phyloP scores from a whole-genome alignment of 148 eudicot species.

The Mesembryanthemum crystallinum region DNA sequence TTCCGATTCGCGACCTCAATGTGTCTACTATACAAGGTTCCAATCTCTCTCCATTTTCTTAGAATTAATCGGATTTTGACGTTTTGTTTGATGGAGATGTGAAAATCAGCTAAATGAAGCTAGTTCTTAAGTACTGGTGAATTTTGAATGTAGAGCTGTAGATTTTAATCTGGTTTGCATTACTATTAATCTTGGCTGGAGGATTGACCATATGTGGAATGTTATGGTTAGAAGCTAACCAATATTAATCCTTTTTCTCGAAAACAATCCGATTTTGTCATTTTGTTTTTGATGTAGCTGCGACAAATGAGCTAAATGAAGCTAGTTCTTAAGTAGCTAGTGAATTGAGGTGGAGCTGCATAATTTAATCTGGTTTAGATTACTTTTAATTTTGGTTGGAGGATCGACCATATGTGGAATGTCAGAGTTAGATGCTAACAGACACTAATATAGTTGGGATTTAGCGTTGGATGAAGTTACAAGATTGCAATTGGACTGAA shows the following conservation, averaged over 20 bases:
- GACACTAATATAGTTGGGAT: neutral
- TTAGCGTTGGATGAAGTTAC: neutral
- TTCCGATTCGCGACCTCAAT: conserved; percentile 76
- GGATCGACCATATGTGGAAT: neutral
- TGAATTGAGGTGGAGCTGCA: neutral
- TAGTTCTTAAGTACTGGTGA: neutral
- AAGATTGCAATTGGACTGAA: neutral
- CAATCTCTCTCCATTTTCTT: neutral
- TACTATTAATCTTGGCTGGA: neutral
- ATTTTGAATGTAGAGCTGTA: neutral
- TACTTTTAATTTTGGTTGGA: neutral
- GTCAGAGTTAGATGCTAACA: neutral
- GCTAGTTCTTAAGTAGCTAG: neutral
- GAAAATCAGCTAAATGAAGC: neutral
- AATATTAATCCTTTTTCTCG: neutral
- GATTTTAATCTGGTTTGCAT: neutral
- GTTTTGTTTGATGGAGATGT: neutral
- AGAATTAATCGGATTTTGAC: neutral
- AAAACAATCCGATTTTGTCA: neutral
- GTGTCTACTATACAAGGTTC: conserved; percentile 18
- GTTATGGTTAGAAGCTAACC: neutral
- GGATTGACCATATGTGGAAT: neutral
- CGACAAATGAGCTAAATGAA: neutral
- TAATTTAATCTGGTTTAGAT: neutral
- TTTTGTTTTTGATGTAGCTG: conserved; percentile 5